Base-by-base conservation (phyloP, 495 filamentous ascomycete species). In the Penicillium manginii region DNA sequence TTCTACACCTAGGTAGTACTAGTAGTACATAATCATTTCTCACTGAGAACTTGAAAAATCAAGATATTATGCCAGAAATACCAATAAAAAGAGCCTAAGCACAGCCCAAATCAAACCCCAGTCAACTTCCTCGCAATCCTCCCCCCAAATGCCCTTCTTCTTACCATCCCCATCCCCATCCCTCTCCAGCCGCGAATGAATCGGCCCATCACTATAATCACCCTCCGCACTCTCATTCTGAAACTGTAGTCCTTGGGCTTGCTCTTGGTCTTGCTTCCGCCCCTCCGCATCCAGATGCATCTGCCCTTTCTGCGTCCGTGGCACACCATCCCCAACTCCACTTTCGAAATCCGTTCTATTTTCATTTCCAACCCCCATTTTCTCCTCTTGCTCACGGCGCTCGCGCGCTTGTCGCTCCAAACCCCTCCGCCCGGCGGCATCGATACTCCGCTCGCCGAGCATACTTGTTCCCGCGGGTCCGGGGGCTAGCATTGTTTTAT, bases 381-480 rank as follows among this genome's bases (percentile, higher is more conserved):
- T n/a, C n/a, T n/a, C n/a, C n/a, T n/a, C n/a, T n/a, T n/a, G n/a
- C n/a, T n/a, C n/a, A n/a, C n/a, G n/a, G n/a, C 31, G 45, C 10
- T 37, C 57, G 5, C 50, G 54, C 9, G 33, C 49, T 10, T 48
- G 40, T 11, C 35, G 52, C 49, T 52, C 61, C 12, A 46, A 21
- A 17, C 47, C 61, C 4, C 48, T 56, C 10, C 58, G 50, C 18
- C 45, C 58, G 2, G 62, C 62, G 10, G 42, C 62, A 46, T 64
- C 58, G 21, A 58, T 64, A 7, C 22, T 60, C 31, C 62, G 50
- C 32, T 64, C 62, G 19, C 62, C 62, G 7, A 64, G 50, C 62
- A 64, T 64, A 14, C 35, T 54, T 4, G 58, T 64, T 1, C 58
- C 58, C 17, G 58, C 45, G 29, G 58, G 58, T 7, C 54, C 58